These are phyloP conservation scores for Leccinum pallidistipes DNA, from an alignment of 1,284 basidiomycete species.

Conservation along the genomic window DNA sequence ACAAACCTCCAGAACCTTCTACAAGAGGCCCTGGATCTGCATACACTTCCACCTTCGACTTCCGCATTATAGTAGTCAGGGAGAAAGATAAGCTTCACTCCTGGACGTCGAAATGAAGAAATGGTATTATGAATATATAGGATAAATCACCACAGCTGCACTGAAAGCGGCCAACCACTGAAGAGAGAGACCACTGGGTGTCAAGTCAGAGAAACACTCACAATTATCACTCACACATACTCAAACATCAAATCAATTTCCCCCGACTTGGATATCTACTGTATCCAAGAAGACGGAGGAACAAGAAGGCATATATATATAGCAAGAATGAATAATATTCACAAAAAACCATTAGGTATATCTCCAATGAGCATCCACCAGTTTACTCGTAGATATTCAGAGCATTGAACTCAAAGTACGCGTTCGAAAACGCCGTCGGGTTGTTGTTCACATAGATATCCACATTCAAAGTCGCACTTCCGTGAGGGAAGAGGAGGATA, in stretches of 20 bases:
- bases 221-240: background rate
- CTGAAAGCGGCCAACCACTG: background rate
- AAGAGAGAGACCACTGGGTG: background rate
- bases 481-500: background rate
- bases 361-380: background rate
- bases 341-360: background rate
- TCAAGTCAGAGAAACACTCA: background rate
- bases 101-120: background rate
- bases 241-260: background rate
- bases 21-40: too few species aligned
- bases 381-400: slow-evolving; percentile 23
- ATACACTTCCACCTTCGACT: too few species aligned
- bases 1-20: too few species aligned
- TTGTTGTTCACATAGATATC: slow-evolving; percentile 10
- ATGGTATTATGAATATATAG: background rate
- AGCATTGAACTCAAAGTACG: slow-evolving; percentile 31
- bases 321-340: background rate
- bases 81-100: background rate
- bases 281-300: background rate
- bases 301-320: background rate
- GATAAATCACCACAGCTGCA: background rate
- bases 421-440: slow-evolving; percentile 17
- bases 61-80: background rate
- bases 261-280: background rate
- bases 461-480: background rate